phyloP scores from a whole-genome alignment of 306 rosid species.

The Cicer chorassanicum region DNA sequence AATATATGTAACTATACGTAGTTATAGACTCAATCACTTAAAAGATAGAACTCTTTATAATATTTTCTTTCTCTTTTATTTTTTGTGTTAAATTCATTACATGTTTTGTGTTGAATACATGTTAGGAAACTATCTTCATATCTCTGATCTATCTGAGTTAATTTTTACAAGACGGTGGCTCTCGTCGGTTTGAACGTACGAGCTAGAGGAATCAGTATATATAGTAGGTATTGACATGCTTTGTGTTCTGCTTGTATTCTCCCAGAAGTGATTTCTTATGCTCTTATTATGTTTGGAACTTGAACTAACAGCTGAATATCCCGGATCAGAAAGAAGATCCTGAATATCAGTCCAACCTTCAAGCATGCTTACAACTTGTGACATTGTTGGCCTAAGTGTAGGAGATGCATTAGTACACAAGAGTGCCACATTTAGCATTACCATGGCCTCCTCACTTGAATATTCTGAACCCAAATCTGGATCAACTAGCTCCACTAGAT shows the following conservation, averaged over 20 bases:
- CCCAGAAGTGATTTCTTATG: constrained; percentile 85
- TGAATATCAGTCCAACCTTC: constrained; percentile 87
- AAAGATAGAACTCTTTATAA: neutral
- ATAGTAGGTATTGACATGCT: constrained; percentile 60
- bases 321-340: constrained; percentile 76
- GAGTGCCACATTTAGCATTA: constrained; percentile 88
- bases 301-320: constrained; percentile 71
- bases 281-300: constrained; percentile 63
- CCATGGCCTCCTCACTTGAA: constrained; percentile 71
- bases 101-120: neutral
- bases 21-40: neutral
- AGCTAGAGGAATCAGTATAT: constrained; percentile 57
- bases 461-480: constrained; percentile 82
- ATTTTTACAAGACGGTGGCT: constrained; percentile 46
- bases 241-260: constrained; percentile 63
- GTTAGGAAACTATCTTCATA: constrained; percentile 35
- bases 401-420: constrained; percentile 95
- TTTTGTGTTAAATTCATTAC: neutral
- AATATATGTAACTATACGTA: neutral
- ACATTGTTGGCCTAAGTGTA: constrained; percentile 84
- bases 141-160: constrained; percentile 51
- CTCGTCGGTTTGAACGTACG: constrained; percentile 56
- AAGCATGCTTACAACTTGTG: constrained; percentile 92
- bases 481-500: constrained; percentile 82
- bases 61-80: neutral